phyloP scores from a whole-genome alignment of 176 grass and related monocot species.

The Pontederia crassipes region DNA sequence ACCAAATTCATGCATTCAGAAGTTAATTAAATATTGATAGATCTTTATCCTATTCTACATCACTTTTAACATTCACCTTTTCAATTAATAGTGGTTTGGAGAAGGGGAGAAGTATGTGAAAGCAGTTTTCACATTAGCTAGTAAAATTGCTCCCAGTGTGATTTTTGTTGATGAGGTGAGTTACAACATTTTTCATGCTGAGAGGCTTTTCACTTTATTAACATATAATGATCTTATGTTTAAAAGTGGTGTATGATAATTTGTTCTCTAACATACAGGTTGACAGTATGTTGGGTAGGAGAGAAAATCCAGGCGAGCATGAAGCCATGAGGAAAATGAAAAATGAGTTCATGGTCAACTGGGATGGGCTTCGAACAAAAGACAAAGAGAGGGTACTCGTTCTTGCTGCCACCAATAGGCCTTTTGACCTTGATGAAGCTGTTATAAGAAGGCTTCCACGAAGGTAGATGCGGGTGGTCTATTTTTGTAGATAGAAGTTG shows the following conservation, averaged over 20 bases:
- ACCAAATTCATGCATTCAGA: neutral
- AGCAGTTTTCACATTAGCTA: conserved; percentile 94
- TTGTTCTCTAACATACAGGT: conserved; percentile 33
- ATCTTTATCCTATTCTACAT: too few relatives aligned
- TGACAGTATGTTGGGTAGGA: conserved; percentile 98
- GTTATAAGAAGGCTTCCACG: conserved; percentile 97
- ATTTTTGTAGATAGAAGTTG: too few relatives aligned
- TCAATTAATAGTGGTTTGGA: conserved; percentile 81
- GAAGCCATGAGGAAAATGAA: conserved; percentile 99
- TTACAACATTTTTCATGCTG: conserved; percentile 6
- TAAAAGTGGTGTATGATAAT: too few relatives aligned
- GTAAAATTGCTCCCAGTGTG: conserved; percentile 97
- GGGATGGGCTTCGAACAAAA: conserved; percentile 96
- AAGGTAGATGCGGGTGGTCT: conserved; percentile 33
- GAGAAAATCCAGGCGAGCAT: conserved; percentile 98
- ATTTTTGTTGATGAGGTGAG: conserved; percentile 99
- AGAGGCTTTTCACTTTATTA: conserved; percentile 10
- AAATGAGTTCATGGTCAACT: conserved; percentile 99
- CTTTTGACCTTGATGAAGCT: conserved; percentile 97
- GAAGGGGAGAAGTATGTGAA: conserved; percentile 99
- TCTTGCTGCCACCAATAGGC: conserved; percentile 96
- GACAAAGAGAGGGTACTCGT: conserved; percentile 95
- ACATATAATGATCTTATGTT: too few relatives aligned
- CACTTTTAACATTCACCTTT: too few relatives aligned
- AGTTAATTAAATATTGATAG: too few relatives aligned